These are phyloP conservation scores for Phytophthora tentaculata DNA, from an alignment of 352 stramenopile genomes.

Conservation along the genomic window DNA sequence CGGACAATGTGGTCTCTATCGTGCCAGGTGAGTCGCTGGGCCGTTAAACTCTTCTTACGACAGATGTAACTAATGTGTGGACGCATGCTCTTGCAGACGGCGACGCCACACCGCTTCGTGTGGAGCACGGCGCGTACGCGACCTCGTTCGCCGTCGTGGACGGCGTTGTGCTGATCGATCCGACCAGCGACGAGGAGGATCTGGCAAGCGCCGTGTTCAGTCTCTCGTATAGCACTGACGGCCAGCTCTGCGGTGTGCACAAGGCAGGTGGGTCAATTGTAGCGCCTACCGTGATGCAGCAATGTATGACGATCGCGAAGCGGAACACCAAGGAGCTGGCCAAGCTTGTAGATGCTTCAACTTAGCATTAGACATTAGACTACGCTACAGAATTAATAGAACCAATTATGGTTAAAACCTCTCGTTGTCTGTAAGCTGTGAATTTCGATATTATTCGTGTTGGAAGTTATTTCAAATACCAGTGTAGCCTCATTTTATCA, in stretches of 20 bases:
- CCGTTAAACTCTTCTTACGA: neutral
- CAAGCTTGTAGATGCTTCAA: conserved; percentile 44
- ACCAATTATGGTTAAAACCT: neutral
- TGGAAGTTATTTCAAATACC: neutral
- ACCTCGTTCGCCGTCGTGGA: conserved; percentile 76
- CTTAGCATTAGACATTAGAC: conserved; percentile 1
- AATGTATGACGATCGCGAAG: conserved; percentile 75
- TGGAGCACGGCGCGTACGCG: conserved; percentile 67
- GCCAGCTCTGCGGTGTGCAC: conserved; percentile 71
- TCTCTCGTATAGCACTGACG: conserved; percentile 69
- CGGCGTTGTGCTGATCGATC: conserved; percentile 66
- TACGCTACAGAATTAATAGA: neutral
- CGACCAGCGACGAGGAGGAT: conserved; percentile 76
- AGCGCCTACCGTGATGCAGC: conserved; percentile 52
- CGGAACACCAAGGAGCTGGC: conserved; percentile 41
- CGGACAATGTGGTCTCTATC: conserved; percentile 75
- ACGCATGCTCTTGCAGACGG: conserved; percentile 42
- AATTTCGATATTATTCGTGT: neutral
- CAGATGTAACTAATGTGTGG: conserved; percentile 1
- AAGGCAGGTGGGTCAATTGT: conserved; percentile 71
- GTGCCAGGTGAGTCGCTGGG: conserved; percentile 47
- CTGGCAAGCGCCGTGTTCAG: conserved; percentile 62
- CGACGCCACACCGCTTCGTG: conserved; percentile 48
- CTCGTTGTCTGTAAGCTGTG: neutral
- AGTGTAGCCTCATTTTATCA: too few species aligned